These are phyloP conservation scores for Quercus robur DNA, from an alignment of 306 rosid species.

Conservation along the genomic window DNA sequence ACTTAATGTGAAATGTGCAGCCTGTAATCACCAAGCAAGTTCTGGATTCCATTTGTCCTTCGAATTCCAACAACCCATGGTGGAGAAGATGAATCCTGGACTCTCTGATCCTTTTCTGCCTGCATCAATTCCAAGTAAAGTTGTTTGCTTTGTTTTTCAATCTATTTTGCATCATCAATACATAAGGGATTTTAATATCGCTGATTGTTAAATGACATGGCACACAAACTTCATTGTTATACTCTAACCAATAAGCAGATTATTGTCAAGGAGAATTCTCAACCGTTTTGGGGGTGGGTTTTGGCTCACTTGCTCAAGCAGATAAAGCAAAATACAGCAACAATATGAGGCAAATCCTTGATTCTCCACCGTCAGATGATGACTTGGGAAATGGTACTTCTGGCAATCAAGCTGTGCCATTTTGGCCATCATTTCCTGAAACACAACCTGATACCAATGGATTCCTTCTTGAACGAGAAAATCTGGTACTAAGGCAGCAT, in stretches of 20 bases:
- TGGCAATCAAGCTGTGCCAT: constrained; percentile 34
- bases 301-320: constrained; percentile 37
- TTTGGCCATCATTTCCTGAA: constrained; percentile 45
- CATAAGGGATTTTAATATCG: background rate
- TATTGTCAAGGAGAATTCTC: constrained; percentile 41
- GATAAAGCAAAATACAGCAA: constrained; percentile 31
- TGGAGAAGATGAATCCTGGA: constrained; percentile 37
- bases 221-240: constrained; percentile 5
- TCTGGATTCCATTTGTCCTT: constrained; percentile 38
- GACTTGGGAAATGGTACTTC: constrained; percentile 28
- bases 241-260: constrained; percentile 33
- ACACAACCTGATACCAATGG: constrained; percentile 27
- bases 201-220: constrained; percentile 5
- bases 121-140: constrained; percentile 39
- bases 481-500: constrained; percentile 27
- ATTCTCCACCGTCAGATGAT: constrained; percentile 37
- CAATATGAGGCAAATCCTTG: constrained; percentile 28
- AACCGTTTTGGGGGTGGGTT: constrained; percentile 34
- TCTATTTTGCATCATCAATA: background rate
- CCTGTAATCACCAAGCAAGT: constrained; percentile 47
- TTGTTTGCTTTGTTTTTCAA: constrained; percentile 6
- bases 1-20: constrained; percentile 38
- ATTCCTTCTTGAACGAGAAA: constrained; percentile 40
- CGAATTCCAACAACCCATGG: constrained; percentile 36
- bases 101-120: constrained; percentile 36